Conservation (phyloP, 192 early-diverging fungal genomes). For the Martensiomyces pterosporus region DNA sequence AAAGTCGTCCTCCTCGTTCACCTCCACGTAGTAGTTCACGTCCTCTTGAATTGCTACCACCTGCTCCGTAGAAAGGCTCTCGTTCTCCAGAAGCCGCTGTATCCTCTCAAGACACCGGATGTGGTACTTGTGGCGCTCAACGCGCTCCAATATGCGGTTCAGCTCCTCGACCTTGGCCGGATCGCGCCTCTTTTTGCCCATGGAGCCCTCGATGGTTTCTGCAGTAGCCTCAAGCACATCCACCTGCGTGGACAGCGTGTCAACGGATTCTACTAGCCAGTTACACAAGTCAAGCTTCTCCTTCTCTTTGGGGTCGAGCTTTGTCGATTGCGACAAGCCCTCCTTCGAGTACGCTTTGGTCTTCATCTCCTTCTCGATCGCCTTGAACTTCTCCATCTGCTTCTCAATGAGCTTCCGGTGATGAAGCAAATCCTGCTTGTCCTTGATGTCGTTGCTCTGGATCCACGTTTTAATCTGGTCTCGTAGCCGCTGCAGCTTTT, state of each 20-base stretch:
- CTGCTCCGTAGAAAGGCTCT: constrained; percentile 78
- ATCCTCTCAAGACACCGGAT: constrained; percentile 88
- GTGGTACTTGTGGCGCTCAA: constrained; percentile 92
- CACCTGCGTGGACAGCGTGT: constrained; percentile 81
- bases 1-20: constrained; percentile 88
- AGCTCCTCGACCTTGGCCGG: constrained; percentile 69
- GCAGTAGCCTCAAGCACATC: constrained; percentile 90
- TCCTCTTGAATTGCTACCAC: constrained; percentile 80
- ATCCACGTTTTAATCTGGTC: constrained; percentile 99
- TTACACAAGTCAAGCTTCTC: constrained; percentile 82
- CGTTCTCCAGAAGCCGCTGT: constrained; percentile 90
- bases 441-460: constrained; percentile 92
- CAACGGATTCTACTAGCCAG: constrained; percentile 81
- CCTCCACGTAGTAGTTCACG: constrained; percentile 88
- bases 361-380: constrained; percentile 97
- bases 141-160: constrained; percentile 61
- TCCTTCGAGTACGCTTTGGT: constrained; percentile 98
- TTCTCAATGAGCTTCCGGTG: constrained; percentile 91
- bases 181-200: constrained; percentile 81
- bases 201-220: constrained; percentile 62
- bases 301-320: constrained; percentile 91
- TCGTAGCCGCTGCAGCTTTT: constrained; percentile 91
- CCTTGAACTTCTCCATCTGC: constrained; percentile 99
- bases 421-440: constrained; percentile 84
- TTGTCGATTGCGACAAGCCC: constrained; percentile 72